Conservation (phyloP, 1,284 basidiomycete genomes). For the Rugosomyces carneus region DNA sequence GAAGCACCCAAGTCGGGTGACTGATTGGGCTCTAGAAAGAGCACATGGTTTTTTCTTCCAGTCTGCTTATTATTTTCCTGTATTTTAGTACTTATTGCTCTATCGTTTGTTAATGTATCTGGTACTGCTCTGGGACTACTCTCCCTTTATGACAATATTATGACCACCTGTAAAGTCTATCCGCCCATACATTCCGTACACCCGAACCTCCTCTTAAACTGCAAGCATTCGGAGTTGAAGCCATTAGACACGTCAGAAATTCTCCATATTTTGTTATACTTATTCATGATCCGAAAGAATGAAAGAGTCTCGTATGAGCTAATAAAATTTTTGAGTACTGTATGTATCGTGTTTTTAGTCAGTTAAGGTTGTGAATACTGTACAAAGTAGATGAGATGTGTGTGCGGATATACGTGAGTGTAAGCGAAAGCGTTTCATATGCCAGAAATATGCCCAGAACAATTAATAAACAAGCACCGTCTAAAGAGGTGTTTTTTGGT, state of each 20-base stretch:
- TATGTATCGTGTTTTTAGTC: not conserved
- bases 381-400: not conserved
- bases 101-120: constrained; percentile 7
- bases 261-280: too few relatives aligned
- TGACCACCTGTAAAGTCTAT: not conserved
- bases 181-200: too few relatives aligned
- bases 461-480: not conserved
- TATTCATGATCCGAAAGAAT: too few relatives aligned
- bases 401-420: too few relatives aligned
- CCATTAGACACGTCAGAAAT: too few relatives aligned
- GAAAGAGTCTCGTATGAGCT: too few relatives aligned
- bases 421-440: not conserved
- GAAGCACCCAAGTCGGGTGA: constrained; percentile 5
- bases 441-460: not conserved
- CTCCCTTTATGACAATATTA: not conserved
- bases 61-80: constrained; percentile 8
- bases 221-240: too few relatives aligned
- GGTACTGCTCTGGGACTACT: constrained; percentile 1
- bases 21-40: not conserved
- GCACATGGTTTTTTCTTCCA: too few relatives aligned
- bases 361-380: not conserved
- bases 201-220: too few relatives aligned
- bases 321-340: not conserved
- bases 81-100: constrained; percentile 7
- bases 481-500: not conserved